Evolutionary conservation across 345 rosid genomes (phyloP), one percentile per base, ranked within the genome.

Genomic region (Acer campestre): DNA sequence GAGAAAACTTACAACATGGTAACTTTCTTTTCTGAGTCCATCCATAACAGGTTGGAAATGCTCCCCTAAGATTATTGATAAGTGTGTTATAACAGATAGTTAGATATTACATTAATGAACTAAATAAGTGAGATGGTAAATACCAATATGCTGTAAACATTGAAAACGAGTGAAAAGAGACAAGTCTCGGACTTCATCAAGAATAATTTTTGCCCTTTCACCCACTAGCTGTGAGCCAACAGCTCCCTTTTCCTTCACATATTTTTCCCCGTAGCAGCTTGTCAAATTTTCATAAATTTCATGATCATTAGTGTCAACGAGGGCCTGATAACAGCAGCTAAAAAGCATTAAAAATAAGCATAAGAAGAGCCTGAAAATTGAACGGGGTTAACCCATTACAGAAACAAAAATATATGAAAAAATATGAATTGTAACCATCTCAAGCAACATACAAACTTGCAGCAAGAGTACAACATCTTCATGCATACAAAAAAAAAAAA

Each of bases 191-290:
- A 91, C 92, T 89, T 96, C 99, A 55, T 92, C 93, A 49, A 94
- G 93, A 75, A 96, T 90, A 79, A 96, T 90, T 84, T 88, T 90
- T 56, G 97, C 93, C 79, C 99, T 86, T 90, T 92, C 98, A 75
- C 93, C 88, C 35, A 90, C 80, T 51, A 96, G 95, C 73, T 89
- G 94, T 40, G 98, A 89, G 67, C 95, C 97, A 83, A 94, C 92
- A 74, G 82, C 89, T 75, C 99, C 98, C 79, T 90, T 92, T 29
- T 75, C 87, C 82, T 86, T 87, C 59, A 78, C 89, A 70, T 86
- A 73, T 73, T 79, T 82, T 82, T 88, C 94, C 71, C 75, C 73
- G 78, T 85, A 88, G 85, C 89, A 92, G 82, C 88, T 81, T 13
- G 85, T 92, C 81, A 96, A 79, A 81, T 81, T 87, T 68, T 85